Evolutionary conservation across 495 filamentous ascomycete species (phyloP).

Genomic region (Hyaloscypha variabilis): DNA sequence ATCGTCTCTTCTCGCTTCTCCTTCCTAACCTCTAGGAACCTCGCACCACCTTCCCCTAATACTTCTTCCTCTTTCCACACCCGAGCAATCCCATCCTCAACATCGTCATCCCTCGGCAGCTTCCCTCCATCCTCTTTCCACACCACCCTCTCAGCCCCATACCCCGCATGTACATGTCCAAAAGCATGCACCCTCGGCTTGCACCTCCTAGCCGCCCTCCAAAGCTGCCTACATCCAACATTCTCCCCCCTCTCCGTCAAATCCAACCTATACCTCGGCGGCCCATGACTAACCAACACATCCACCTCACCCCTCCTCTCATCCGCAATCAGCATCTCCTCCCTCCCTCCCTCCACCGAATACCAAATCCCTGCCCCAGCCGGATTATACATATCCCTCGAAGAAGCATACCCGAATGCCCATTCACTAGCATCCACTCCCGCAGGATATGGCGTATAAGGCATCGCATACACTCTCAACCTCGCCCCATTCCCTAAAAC

Average conservation of each 20-base stretch:
- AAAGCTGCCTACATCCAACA: constrained; percentile 62
- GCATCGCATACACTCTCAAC: constrained; percentile 1
- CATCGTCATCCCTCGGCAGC: constrained; percentile 21
- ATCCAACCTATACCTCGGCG: constrained; percentile 63
- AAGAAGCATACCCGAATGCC: constrained; percentile 5
- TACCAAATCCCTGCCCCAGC: constrained; percentile 1
- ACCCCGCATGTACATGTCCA: constrained; percentile 75
- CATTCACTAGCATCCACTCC: not conserved
- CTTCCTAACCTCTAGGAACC: constrained; percentile 33
- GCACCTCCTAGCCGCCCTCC: constrained; percentile 55
- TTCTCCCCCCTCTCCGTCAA: constrained; percentile 34
- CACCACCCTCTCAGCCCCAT: constrained; percentile 61
- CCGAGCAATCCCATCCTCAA: constrained; percentile 23
- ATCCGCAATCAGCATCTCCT: constrained; percentile 12
- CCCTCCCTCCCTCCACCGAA: not conserved
- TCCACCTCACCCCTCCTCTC: constrained; percentile 48
- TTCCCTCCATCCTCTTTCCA: constrained; percentile 44
- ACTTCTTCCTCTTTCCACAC: constrained; percentile 39
- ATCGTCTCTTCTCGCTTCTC: constrained; percentile 58
- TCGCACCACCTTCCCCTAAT: constrained; percentile 42
- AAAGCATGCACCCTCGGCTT: constrained; percentile 66
- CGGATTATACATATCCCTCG: constrained; percentile 7
- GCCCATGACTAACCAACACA: constrained; percentile 74
- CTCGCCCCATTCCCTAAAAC: not conserved
- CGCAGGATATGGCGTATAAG: not conserved